Conservation (phyloP, 164 flowering plant species). For the Piper betle region DNA sequence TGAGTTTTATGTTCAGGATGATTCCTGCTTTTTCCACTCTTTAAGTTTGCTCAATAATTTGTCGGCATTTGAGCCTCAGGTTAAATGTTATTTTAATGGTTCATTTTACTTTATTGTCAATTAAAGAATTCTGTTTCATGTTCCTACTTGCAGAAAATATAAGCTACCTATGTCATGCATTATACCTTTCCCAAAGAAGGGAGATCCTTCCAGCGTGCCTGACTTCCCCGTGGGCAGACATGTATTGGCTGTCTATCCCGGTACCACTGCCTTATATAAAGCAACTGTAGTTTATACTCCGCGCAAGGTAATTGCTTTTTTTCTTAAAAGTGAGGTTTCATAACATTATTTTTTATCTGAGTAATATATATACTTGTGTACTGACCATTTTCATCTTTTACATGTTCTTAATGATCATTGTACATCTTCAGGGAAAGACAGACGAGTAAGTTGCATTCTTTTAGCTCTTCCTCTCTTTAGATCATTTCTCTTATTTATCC, state of each 20-base stretch:
- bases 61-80: too few relatives aligned
- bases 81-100: background rate
- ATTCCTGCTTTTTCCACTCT: too few relatives aligned
- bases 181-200: constrained; percentile 74
- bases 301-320: constrained; percentile 46
- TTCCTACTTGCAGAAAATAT: constrained; percentile 44
- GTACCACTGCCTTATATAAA: constrained; percentile 85
- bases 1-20: too few relatives aligned
- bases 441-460: constrained; percentile 70
- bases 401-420: constrained; percentile 4
- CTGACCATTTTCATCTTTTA: constrained; percentile 3
- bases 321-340: background rate
- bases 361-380: background rate
- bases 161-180: constrained; percentile 71
- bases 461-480: background rate
- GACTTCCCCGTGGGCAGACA: constrained; percentile 72
- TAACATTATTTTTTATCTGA: background rate
- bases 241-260: constrained; percentile 94
- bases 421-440: constrained; percentile 51
- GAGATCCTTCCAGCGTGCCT: constrained; percentile 51
- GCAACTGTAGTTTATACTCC: constrained; percentile 78
- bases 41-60: too few relatives aligned
- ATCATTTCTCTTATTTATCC: background rate
- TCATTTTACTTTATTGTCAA: background rate
- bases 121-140: background rate